Base-by-base conservation (phyloP, 2,329 filamentous ascomycete genomes). In the Meredithiella fracta region DNA sequence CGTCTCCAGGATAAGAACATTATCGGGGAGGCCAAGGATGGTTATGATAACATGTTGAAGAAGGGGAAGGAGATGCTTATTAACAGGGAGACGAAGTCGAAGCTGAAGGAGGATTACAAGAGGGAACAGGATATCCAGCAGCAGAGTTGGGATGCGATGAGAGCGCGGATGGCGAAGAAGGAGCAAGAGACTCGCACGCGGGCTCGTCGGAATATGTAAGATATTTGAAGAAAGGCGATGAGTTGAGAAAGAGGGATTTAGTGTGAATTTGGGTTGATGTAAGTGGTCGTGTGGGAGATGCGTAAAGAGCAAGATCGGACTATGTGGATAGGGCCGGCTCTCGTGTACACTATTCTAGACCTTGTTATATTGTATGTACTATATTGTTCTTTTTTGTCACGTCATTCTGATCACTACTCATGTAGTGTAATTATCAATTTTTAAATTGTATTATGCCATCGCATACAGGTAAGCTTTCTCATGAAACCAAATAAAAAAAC, bases 21-120 rank as follows among this genome's bases (percentile, higher is more conserved):
- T 62, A 59, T 71, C 34, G 59, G 63, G 49, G 67, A 68, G 31
- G 62, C 69, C 59, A 69, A 69, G 62, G 67, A 71, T 63, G 66
- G 68, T 29, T 59, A 70, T 17, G 63, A 64, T 58, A 67, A 62
- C 59, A 65, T 67, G 55, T 69, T 67, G 3, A 67, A 69, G 50
- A 60, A 64, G 37, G 66, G 66, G 49, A 56, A 61, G 23, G 64
- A 63, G 11, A 66, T 64, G 0, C 64, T 66, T 20, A 54, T 64
- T 57, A 67, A 70, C 14, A 63, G 63, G 42, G 65, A 67, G 63
- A 59, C 69, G 7, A 69, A 71, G 62, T 59, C 64, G 11, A 65
- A 65, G 62, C 63, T 67, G 22, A 62, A 62, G 53, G 62, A 68
- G 60, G 64, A 69, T 58, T 65, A 68, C 60, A 63, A 67, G 2